Evolutionary conservation across 371 early-diverging fungal species (phyloP), one percentile per base, ranked within the genome.

Genomic region (Mucor mucedo): DNA sequence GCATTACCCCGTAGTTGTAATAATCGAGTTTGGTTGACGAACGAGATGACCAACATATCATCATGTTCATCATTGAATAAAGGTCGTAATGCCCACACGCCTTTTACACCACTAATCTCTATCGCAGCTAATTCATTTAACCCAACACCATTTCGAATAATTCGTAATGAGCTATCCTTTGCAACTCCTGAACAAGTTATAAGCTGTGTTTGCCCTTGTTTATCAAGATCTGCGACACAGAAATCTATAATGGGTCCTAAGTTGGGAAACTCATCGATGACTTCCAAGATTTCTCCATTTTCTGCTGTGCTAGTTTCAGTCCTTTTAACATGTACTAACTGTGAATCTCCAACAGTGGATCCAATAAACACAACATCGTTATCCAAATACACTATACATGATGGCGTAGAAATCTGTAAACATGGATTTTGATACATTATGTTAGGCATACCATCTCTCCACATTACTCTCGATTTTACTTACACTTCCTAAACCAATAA

Each of bases 111-210:
- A 21, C 74, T 77, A 11, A 94, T 80, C 3, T 85, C 85, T 44
- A 92, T 66, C 0, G 82, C 72, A 0, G 89, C 92, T 16, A 89
- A 72, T 42, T 86, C 88, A 45, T 89, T 87, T 40, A 97, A 82
- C 1, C 96, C 97, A 40, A 97, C 89, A 21, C 98, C 97, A 68
- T 94, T 95, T 35, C 95, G 83, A 55, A 98, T 89, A 16, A 95
- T 85, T 14, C 96, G 78, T 39, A 97, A 72, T 0, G 91, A 84
- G 4, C 95, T 92, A 61, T 89, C 89, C 60, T 88, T 85, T 50
- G 82, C 86, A 2, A 79, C 85, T 5, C 98, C 97, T 1, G 93
- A 91, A 65, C 96, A 96, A 4, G 95, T 89, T 7, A 97, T 91
- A 5, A 97, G 69, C 67, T 93, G 91, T 4, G 87, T 88, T 56